These are phyloP conservation scores for Testicularia cyperi DNA, from an alignment of 1,284 basidiomycete genomes.

Conservation along the genomic window DNA sequence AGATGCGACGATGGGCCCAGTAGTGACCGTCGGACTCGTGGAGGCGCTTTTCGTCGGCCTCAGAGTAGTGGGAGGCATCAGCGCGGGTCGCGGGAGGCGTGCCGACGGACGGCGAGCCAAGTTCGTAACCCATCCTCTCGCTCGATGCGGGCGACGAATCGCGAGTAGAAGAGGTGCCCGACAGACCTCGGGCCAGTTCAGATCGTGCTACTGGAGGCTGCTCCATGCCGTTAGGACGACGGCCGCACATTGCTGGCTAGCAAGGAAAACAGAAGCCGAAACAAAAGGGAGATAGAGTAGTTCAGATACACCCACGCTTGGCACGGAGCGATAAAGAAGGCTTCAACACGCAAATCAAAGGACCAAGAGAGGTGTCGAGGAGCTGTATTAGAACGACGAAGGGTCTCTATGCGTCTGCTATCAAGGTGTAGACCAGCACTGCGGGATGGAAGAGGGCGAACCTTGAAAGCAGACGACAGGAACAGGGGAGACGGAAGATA, in stretches of 20 bases:
- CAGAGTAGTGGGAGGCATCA: slow-evolving; percentile 41
- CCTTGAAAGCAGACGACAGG: neutral
- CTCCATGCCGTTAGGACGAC: neutral
- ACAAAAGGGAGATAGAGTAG: too few species aligned
- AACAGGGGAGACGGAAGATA: neutral
- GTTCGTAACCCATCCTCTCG: slow-evolving; percentile 26
- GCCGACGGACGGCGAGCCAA: slow-evolving; percentile 7
- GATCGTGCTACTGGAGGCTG: too few species aligned
- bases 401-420: too few species aligned
- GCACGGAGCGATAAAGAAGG: too few species aligned
- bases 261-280: too few species aligned
- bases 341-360: too few species aligned
- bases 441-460: too few species aligned
- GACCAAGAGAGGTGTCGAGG: too few species aligned
- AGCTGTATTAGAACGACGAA: too few species aligned
- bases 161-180: slow-evolving; percentile 14
- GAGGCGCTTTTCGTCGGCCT: slow-evolving; percentile 46
- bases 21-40: slow-evolving; percentile 44
- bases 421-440: too few species aligned
- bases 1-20: slow-evolving; percentile 41
- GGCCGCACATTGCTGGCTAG: neutral
- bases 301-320: too few species aligned
- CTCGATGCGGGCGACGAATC: slow-evolving; percentile 32
- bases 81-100: slow-evolving; percentile 35
- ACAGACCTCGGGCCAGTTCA: slow-evolving; percentile 11